These are phyloP conservation scores for Mucor racemosus DNA, from an alignment of 371 early-diverging fungal species.

Conservation along the genomic window DNA sequence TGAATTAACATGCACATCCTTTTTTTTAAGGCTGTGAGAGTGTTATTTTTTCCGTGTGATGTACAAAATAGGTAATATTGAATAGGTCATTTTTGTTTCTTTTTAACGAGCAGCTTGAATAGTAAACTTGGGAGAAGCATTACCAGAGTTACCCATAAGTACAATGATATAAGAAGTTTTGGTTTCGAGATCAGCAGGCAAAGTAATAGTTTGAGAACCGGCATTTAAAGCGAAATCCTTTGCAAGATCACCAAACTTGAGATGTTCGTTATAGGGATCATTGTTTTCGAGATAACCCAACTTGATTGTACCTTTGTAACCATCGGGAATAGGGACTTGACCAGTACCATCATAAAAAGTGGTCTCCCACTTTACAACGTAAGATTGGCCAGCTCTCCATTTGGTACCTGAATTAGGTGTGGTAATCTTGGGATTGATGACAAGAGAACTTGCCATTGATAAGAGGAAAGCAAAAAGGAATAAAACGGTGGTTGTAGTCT, in stretches of 20 bases:
- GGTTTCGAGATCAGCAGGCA: conserved; percentile 43
- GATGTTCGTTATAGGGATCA: conserved; percentile 38
- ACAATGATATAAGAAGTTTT: conserved; percentile 43
- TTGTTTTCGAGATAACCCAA: conserved; percentile 43
- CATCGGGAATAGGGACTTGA: conserved; percentile 31
- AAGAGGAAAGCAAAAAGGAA: conserved; percentile 24
- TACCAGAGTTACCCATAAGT: conserved; percentile 54
- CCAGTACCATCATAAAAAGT: conserved; percentile 21
- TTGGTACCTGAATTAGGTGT: conserved; percentile 26
- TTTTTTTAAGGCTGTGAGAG: not conserved
- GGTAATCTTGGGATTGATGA: conserved; percentile 30
- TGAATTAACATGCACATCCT: not conserved
- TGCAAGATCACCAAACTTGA: conserved; percentile 37
- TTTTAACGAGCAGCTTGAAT: conserved; percentile 24
- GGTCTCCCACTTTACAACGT: conserved; percentile 31
- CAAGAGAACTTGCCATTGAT: conserved; percentile 21
- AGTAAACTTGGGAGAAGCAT: conserved; percentile 47
- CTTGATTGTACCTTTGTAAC: conserved; percentile 33
- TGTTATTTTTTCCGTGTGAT: conserved; percentile 12
- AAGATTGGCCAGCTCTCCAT: conserved; percentile 35
- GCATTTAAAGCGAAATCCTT: conserved; percentile 35
- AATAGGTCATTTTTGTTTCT: not conserved
- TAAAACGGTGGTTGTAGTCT: conserved; percentile 2
- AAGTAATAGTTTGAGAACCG: conserved; percentile 34
- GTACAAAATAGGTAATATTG: conserved; percentile 16